Conservation (phyloP, 208 protist genomes). For the Acanthamoeba lugdunensis region DNA sequence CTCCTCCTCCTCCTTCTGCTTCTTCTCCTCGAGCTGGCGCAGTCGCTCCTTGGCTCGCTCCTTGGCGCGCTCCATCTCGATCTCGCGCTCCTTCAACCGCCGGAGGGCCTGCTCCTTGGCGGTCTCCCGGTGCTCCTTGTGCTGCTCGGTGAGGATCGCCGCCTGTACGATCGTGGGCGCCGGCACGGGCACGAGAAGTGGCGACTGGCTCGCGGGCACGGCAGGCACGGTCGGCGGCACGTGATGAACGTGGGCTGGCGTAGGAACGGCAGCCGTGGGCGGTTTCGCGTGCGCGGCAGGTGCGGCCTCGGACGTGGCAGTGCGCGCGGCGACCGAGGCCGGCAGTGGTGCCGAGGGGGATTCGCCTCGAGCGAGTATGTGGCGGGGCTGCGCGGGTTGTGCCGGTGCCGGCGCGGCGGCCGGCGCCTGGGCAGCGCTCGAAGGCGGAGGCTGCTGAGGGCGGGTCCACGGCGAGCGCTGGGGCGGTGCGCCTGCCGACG, state of each 20-base stretch:
- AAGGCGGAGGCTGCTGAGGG: not conserved
- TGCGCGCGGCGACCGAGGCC: not conserved
- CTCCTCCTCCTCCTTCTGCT: constrained; percentile 45
- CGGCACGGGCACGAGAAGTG: constrained; percentile 7
- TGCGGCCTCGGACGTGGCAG: not conserved
- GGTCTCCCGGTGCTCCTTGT: constrained; percentile 18
- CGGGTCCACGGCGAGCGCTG: not conserved
- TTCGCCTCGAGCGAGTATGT: not conserved
- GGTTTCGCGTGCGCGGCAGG: not conserved
- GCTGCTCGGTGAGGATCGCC: constrained; percentile 39
- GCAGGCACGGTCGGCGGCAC: not conserved
- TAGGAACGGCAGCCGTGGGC: not conserved
- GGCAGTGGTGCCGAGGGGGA: not conserved
- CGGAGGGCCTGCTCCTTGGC: constrained; percentile 30
- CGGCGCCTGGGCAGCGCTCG: not conserved
- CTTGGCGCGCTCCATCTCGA: constrained; percentile 29
- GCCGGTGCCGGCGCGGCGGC: not conserved
- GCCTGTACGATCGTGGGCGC: constrained; percentile 18
- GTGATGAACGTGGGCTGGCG: not conserved
- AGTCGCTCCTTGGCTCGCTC: constrained; percentile 24
- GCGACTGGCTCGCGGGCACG: not conserved
- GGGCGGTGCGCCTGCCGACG: not conserved
- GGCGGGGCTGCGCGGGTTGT: not conserved
- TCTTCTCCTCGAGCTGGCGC: constrained; percentile 45
- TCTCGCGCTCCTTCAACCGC: constrained; percentile 33